Percentiles rank a stretch among this genome's conserved stretches.
Conservation (phyloP, 2,329 filamentous ascomycete species). For the Venturia asperata region DNA sequence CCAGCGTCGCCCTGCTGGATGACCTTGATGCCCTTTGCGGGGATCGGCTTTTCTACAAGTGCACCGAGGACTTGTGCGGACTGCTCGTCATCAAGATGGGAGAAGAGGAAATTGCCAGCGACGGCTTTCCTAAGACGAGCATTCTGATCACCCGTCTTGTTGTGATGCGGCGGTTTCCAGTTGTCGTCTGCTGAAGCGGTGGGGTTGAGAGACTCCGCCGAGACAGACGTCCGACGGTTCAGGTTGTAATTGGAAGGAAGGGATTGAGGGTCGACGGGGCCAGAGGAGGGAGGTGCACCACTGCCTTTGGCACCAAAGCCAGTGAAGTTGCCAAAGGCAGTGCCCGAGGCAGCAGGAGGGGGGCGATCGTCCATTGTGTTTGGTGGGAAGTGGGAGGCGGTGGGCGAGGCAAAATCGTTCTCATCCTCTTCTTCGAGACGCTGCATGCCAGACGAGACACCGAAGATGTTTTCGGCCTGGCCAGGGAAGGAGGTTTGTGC, state of each 20-base stretch:
- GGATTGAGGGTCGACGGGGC: conserved; percentile 52
- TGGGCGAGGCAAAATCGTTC: conserved; percentile 70
- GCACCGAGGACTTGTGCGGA: conserved; percentile 80
- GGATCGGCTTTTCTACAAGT: conserved; percentile 89
- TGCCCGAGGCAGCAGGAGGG: conserved; percentile 31
- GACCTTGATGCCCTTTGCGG: conserved; percentile 82
- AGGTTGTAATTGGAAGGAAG: conserved; percentile 93
- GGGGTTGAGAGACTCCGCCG: conserved; percentile 91
- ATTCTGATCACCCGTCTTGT: conserved; percentile 76
- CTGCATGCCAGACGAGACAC: conserved; percentile 45
- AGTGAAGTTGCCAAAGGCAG: conserved; percentile 30
- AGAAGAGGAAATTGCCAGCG: conserved; percentile 86
- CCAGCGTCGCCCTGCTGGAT: conserved; percentile 93
- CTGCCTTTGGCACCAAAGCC: conserved; percentile 25
- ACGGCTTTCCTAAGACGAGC: conserved; percentile 73
- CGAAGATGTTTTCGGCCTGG: conserved; percentile 26
- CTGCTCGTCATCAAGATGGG: conserved; percentile 90
- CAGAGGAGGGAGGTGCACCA: conserved; percentile 30
- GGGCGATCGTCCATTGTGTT: conserved; percentile 35
- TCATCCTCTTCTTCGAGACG: conserved; percentile 78
- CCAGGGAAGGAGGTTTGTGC: conserved; percentile 30
- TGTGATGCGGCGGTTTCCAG: conserved; percentile 80
- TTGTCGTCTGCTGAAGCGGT: conserved; percentile 75
- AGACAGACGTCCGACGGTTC: conserved; percentile 88
- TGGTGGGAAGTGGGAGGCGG: conserved; percentile 43